Conservation (phyloP, 1,139 yeast species). For the Suhomyces coccinellae region DNA sequence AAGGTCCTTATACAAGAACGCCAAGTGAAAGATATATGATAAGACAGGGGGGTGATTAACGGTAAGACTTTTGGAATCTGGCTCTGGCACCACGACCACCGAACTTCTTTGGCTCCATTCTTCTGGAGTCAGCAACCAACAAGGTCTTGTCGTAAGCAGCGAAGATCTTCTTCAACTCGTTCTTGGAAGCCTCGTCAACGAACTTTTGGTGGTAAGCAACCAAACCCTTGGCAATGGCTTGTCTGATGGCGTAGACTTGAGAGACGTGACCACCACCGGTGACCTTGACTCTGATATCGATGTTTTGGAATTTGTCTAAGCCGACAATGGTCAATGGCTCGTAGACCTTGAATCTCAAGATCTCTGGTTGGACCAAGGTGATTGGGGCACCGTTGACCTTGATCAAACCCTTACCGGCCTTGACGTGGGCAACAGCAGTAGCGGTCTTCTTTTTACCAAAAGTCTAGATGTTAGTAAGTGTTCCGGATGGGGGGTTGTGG, state of each 20-base stretch:
- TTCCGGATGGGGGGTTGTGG: not conserved
- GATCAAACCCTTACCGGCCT: conserved; percentile 99
- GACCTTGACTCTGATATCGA: conserved; percentile 98
- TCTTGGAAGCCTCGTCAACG: conserved; percentile 99
- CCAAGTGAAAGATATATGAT: conserved; percentile 15
- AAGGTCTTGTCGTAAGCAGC: conserved; percentile 98
- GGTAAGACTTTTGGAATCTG: conserved; percentile 99
- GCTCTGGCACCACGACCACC: conserved; percentile 99
- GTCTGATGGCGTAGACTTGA: conserved; percentile 99
- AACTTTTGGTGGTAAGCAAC: conserved; percentile 99
- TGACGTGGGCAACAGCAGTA: conserved; percentile 99
- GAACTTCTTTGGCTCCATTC: conserved; percentile 99
- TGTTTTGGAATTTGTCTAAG: conserved; percentile 96
- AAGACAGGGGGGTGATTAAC: conserved; percentile 49
- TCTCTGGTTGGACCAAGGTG: conserved; percentile 98
- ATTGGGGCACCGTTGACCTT: conserved; percentile 99
- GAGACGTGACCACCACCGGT: conserved; percentile 99
- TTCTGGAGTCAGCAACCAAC: conserved; percentile 99
- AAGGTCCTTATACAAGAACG: conserved; percentile 15
- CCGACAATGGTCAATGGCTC: conserved; percentile 99
- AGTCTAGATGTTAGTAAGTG: conserved; percentile 58
- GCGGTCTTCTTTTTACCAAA: conserved; percentile 99
- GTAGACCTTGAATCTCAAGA: conserved; percentile 98
- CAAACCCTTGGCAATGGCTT: conserved; percentile 99
- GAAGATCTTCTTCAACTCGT: conserved; percentile 98